phyloP scores from a whole-genome alignment of 179 eudicot genomes.

The Spinacia oleracea region DNA sequence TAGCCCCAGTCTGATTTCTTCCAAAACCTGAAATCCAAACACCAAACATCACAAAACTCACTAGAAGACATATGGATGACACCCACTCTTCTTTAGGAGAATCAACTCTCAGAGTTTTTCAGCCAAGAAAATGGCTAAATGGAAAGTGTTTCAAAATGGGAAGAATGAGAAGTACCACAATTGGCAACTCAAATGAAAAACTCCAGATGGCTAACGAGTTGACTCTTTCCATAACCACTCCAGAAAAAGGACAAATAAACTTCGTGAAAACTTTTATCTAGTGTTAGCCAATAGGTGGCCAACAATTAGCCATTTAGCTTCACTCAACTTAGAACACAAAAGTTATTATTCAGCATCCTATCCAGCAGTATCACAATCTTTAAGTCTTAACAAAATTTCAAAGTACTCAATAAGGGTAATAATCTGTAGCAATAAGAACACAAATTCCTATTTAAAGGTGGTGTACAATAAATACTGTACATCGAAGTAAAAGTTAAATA shows the following conservation, averaged over 20 bases:
- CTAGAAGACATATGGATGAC: not conserved
- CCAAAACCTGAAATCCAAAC: constrained; percentile 69
- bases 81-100: not conserved
- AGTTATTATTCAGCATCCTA: not conserved
- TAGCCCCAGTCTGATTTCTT: constrained; percentile 80
- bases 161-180: not conserved
- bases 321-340: not conserved
- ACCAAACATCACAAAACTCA: constrained; percentile 4
- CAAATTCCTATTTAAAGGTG: too few species aligned
- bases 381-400: not conserved
- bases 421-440: not conserved
- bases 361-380: not conserved
- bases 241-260: not conserved
- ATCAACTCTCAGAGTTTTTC: not conserved
- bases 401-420: not conserved
- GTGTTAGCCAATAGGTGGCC: not conserved
- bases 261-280: not conserved
- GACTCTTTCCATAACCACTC: not conserved
- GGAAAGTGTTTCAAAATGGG: not conserved
- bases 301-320: not conserved
- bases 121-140: not conserved
- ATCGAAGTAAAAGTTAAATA: too few species aligned
- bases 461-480: too few species aligned
- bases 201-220: not conserved
- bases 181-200: not conserved